These are phyloP conservation scores for Scheffersomyces amazonensis DNA, from an alignment of 805 yeast genomes.

Conservation along the genomic window DNA sequence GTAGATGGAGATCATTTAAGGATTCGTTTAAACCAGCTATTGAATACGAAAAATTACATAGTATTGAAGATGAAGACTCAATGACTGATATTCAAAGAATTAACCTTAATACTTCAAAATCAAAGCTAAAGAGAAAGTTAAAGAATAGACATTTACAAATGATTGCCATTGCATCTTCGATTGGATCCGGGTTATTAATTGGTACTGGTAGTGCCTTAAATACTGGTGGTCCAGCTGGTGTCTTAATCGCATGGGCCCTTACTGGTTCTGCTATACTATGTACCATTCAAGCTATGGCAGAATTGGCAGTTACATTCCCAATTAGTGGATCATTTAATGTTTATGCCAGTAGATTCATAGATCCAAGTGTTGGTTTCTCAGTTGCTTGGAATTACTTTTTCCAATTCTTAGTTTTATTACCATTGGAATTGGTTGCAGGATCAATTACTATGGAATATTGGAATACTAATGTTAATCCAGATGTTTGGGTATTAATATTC, in stretches of 20 bases:
- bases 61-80: conserved; percentile 19
- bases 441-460: conserved; percentile 34
- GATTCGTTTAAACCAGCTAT: conserved; percentile 47
- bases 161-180: conserved; percentile 44
- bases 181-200: conserved; percentile 42
- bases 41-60: conserved; percentile 8
- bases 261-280: conserved; percentile 35
- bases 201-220: conserved; percentile 38
- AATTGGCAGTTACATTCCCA: conserved; percentile 46
- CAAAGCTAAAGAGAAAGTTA: conserved; percentile 33
- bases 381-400: conserved; percentile 70
- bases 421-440: conserved; percentile 53
- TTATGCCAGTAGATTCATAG: conserved; percentile 61
- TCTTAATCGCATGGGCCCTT: conserved; percentile 36
- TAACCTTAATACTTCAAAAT: conserved; percentile 36
- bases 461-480: conserved; percentile 29
- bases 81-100: conserved; percentile 38
- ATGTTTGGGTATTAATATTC: conserved; percentile 36
- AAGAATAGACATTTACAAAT: conserved; percentile 37
- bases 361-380: conserved; percentile 68
- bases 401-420: conserved; percentile 56
- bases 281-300: conserved; percentile 42
- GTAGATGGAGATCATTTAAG: conserved; percentile 41
- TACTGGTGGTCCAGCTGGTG: conserved; percentile 40
- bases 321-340: conserved; percentile 46